phyloP scores from a whole-genome alignment of 176 grass and related monocot genomes.

The Musa schizocarpa region DNA sequence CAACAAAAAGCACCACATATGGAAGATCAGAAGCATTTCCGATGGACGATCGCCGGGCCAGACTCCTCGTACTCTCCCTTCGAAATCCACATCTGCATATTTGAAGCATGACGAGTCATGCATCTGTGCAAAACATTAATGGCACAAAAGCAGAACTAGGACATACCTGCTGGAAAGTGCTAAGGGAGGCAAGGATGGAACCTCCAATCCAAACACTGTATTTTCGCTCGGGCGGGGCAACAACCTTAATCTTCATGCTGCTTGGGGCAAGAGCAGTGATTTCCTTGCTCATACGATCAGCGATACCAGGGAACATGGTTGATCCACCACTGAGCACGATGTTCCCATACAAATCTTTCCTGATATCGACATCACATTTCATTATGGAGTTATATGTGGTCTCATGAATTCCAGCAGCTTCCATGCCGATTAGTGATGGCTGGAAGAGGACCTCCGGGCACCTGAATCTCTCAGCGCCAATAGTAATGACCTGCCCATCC shows the following conservation, averaged over 20 bases:
- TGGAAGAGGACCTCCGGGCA: constrained; percentile 15
- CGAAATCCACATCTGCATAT: constrained; percentile 14
- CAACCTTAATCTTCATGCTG: constrained; percentile 9
- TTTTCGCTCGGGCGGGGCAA: constrained; percentile 8
- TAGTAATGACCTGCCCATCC: constrained; percentile 1
- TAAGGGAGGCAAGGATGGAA: constrained; percentile 8
- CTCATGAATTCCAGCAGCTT: constrained; percentile 11
- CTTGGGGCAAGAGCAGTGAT: constrained; percentile 10
- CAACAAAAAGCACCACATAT: background rate
- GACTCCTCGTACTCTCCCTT: constrained; percentile 10
- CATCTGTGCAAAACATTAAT: background rate
- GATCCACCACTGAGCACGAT: constrained; percentile 11
- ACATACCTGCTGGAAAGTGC: constrained; percentile 6
- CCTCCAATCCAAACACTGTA: constrained; percentile 14
- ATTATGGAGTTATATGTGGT: constrained; percentile 8
- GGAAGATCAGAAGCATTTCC: constrained; percentile 7
- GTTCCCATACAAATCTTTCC: constrained; percentile 14
- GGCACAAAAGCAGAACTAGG: background rate
- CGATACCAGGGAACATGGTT: constrained; percentile 5
- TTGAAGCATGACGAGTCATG: background rate
- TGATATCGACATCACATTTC: constrained; percentile 8
- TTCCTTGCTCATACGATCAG: constrained; percentile 15
- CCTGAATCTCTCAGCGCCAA: constrained; percentile 13
- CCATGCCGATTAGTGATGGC: constrained; percentile 6
- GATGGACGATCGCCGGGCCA: constrained; percentile 1